Evolutionary conservation across 169 alveolate species (phyloP), one percentile per base, ranked within the genome.

Genomic region (Eimeria brunetti): DNA sequence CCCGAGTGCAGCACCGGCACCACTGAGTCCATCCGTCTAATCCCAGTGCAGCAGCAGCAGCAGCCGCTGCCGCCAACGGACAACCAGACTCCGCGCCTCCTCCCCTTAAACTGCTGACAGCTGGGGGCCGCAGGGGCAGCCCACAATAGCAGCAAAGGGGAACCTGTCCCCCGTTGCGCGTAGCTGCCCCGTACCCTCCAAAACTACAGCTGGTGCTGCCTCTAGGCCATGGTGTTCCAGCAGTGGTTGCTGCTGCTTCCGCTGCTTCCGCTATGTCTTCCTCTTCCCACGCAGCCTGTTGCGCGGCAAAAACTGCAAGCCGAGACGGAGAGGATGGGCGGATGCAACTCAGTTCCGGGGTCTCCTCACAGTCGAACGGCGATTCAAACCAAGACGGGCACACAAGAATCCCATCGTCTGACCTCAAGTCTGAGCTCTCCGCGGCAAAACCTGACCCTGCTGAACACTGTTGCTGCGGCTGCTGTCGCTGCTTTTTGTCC

Each of bases 1-100:
- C 92, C 30, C 92, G 80, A 58, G 92, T 86, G 83, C 92, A 86
- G 92, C 92, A 86, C 53, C 92, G 92, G 49, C 92, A 86, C 92
- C 92, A 86, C 81, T 86, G 92, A 27, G 78, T 86, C 83, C 81
- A 60, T 9, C 92, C 78, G 3, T 60, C 83, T n/a, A 86, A 33
- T 24, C 92, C 92, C 44, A 86, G 92, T 60, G 92, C 30, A 62
- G 92, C 80, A 64, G 81, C 92, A 3, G 92, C 92, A 18, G 81
- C 92, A 3, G 92, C 92, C 2, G 92, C 92, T 86, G 92, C 92
- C 30, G 81, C 78, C 44, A 86, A 86, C 30, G 92, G 92, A 53
- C 92, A 86, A 46, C 92, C 81, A 36, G 92, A 86, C 30, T 86
- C 92, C n/a, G 92, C 80, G 5, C 78, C 78, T 38, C 81, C 92